Conservation (phyloP, 306 rosid genomes). For the Acacia acuminata region DNA sequence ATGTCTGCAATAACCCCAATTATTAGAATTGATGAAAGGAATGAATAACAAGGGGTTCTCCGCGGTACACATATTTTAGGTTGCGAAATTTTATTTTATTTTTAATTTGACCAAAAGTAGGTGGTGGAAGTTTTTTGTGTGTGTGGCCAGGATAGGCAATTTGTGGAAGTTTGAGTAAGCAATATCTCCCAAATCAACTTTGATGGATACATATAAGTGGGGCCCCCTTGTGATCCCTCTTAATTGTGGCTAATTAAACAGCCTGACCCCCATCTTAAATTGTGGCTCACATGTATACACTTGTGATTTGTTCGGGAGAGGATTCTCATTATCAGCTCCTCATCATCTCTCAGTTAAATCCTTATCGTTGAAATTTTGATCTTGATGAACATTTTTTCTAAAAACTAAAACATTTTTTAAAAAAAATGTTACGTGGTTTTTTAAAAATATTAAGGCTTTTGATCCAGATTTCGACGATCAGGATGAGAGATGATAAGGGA, state of each 20-base stretch:
- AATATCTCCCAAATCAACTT: background rate
- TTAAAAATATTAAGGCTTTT: too few relatives aligned
- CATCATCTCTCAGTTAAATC: too few relatives aligned
- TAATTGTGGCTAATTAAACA: background rate
- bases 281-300: background rate
- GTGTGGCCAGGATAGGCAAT: too few relatives aligned
- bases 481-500: too few relatives aligned
- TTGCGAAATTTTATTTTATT: background rate
- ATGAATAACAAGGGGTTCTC: background rate
- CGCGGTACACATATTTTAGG: background rate
- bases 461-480: too few relatives aligned
- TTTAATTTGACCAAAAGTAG: background rate
- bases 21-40: background rate
- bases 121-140: background rate
- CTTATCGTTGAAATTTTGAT: too few relatives aligned
- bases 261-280: background rate
- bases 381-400: too few relatives aligned
- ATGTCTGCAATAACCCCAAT: background rate
- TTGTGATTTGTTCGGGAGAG: too few relatives aligned
- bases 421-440: too few relatives aligned
- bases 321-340: too few relatives aligned
- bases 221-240: background rate
- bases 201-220: background rate
- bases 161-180: background rate
- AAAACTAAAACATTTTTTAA: too few relatives aligned